phyloP scores from a whole-genome alignment of 352 stramenopile genomes.

The Hyaloperonospora arabidopsidis region DNA sequence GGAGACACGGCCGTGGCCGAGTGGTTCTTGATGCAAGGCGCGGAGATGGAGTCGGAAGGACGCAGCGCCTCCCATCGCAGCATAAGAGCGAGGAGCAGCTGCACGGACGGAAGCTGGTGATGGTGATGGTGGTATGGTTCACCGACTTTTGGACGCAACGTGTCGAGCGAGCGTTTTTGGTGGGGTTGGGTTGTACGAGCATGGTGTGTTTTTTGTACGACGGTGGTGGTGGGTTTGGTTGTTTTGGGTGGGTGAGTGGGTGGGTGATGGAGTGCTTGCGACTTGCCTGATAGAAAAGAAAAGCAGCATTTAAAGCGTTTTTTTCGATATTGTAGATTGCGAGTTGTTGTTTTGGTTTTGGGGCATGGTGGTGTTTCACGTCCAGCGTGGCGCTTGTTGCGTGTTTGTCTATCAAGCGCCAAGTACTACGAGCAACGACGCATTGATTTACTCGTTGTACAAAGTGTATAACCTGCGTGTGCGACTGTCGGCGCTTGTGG shows the following conservation, averaged over 20 bases:
- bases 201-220: no score
- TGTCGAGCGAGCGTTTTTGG: no score
- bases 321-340: not conserved
- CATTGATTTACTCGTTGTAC: slow-evolving; percentile 78
- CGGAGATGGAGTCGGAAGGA: slow-evolving; percentile 1
- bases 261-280: no score
- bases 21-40: slow-evolving; percentile 85
- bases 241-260: no score
- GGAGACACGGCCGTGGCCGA: slow-evolving; percentile 55
- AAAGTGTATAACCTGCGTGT: slow-evolving; percentile 76
- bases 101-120: not conserved
- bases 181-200: no score
- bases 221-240: no score
- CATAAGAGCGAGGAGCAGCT: slow-evolving; percentile 27
- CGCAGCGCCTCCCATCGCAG: slow-evolving; percentile 62
- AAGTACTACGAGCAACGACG: slow-evolving; percentile 66
- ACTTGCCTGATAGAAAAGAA: no score
- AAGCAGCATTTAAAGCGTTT: no score
- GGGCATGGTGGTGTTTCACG: slow-evolving; percentile 84
- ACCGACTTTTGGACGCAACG: not conserved
- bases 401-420: slow-evolving; percentile 89
- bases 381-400: slow-evolving; percentile 84
- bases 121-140: not conserved
- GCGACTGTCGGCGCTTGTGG: slow-evolving; percentile 59
- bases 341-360: not conserved